These are phyloP conservation scores for Skeletonema grethae DNA, from an alignment of 108 stramenopile genomes.

Conservation along the genomic window DNA sequence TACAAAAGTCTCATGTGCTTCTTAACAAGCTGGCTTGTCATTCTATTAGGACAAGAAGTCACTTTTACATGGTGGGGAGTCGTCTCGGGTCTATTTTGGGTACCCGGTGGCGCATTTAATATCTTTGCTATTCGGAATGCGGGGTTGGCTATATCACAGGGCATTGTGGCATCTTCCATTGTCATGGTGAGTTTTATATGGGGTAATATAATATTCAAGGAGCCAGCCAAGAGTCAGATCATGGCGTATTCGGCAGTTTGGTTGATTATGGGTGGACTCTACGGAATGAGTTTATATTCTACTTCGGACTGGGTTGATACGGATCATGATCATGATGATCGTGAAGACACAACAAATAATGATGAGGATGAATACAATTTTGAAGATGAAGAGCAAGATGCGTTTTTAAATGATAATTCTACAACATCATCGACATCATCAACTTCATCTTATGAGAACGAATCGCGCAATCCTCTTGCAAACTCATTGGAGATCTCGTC, in stretches of 20 bases:
- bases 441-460: not conserved
- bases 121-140: constrained; percentile 82
- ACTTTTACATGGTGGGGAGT: constrained; percentile 59
- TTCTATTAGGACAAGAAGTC: constrained; percentile 37
- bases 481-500: constrained; percentile 1
- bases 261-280: constrained; percentile 55
- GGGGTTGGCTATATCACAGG: constrained; percentile 79
- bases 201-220: constrained; percentile 73
- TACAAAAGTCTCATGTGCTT: constrained; percentile 54
- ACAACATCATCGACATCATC: not conserved
- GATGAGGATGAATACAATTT: not conserved
- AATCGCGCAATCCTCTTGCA: constrained; percentile 1
- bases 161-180: constrained; percentile 69
- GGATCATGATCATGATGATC: not conserved
- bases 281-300: constrained; percentile 79
- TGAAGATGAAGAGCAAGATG: constrained; percentile 22
- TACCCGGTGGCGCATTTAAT: constrained; percentile 68
- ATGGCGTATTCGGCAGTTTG: constrained; percentile 51
- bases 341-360: not conserved
- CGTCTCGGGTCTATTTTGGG: constrained; percentile 67
- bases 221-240: constrained; percentile 33
- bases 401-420: constrained; percentile 6
- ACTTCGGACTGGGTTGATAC: constrained; percentile 13
- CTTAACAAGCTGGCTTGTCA: constrained; percentile 43
- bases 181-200: constrained; percentile 83